Conservation (phyloP, 495 filamentous ascomycete genomes). For the Bathelium albidoporum region DNA sequence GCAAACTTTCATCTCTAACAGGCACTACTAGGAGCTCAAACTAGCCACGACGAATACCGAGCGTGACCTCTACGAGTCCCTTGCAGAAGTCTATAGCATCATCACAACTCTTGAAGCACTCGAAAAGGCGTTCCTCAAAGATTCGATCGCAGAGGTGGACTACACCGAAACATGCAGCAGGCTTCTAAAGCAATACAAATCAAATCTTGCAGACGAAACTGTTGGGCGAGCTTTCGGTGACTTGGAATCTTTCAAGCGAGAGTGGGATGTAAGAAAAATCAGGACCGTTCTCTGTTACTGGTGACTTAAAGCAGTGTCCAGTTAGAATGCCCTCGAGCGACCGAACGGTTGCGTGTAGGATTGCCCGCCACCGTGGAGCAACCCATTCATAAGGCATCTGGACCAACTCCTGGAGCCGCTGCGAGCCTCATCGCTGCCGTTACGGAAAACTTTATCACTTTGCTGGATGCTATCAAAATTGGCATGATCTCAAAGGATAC, state of each 20-base stretch:
- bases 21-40: constrained; percentile 69
- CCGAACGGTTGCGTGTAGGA: constrained; percentile 81
- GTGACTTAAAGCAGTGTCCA: constrained; percentile 26
- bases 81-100: constrained; percentile 96
- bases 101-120: constrained; percentile 90
- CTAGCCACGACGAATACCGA: constrained; percentile 73
- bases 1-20: background rate
- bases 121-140: constrained; percentile 93
- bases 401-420: constrained; percentile 42
- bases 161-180: constrained; percentile 94
- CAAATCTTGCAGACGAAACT: constrained; percentile 75
- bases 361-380: constrained; percentile 57
- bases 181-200: constrained; percentile 93
- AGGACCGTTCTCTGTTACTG: background rate
- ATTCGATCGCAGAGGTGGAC: constrained; percentile 80
- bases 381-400: constrained; percentile 27
- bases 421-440: constrained; percentile 72
- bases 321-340: constrained; percentile 92
- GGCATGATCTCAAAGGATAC: constrained; percentile 89
- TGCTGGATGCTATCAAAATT: constrained; percentile 85
- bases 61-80: constrained; percentile 86
- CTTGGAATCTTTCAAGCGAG: constrained; percentile 84
- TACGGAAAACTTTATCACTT: constrained; percentile 96
- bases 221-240: constrained; percentile 75
- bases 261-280: constrained; percentile 63